Conservation (phyloP, 2,329 filamentous ascomycete species). For the Sphaerulina vaccinii region DNA sequence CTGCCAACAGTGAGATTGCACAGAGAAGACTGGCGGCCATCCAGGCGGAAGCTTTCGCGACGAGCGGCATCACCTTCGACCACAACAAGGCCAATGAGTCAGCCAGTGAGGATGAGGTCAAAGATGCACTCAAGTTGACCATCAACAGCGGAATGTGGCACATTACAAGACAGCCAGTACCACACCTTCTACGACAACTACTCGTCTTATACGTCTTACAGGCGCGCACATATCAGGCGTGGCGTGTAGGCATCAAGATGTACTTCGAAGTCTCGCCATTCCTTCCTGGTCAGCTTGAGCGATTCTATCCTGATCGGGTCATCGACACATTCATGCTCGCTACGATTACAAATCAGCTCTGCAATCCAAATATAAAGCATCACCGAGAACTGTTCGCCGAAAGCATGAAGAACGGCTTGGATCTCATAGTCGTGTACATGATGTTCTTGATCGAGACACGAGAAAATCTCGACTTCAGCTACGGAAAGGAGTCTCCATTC, state of each 20-base stretch:
- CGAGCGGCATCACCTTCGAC: slow-evolving; percentile 28
- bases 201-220: slow-evolving; percentile 49
- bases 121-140: slow-evolving; percentile 31
- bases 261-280: slow-evolving; percentile 53
- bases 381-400: slow-evolving; percentile 30
- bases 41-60: slow-evolving; percentile 31
- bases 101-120: slow-evolving; percentile 29
- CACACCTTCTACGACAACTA: slow-evolving; percentile 54
- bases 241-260: slow-evolving; percentile 52
- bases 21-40: slow-evolving; percentile 28
- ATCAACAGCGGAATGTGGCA: slow-evolving; percentile 45
- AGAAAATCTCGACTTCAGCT: slow-evolving; percentile 43
- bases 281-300: slow-evolving; percentile 40
- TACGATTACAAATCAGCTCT: slow-evolving; percentile 26
- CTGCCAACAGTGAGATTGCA: slow-evolving; percentile 19
- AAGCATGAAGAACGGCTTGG: slow-evolving; percentile 37
- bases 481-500: slow-evolving; percentile 40
- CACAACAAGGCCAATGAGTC: slow-evolving; percentile 27
- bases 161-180: slow-evolving; percentile 54
- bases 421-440: slow-evolving; percentile 45
- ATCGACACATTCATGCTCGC: slow-evolving; percentile 44
- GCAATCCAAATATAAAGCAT: slow-evolving; percentile 23
- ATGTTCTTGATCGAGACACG: slow-evolving; percentile 45
- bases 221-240: slow-evolving; percentile 48
- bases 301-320: slow-evolving; percentile 55